phyloP scores from a whole-genome alignment of 2,329 filamentous ascomycete genomes.

The Ceratocystis smalleyi region DNA sequence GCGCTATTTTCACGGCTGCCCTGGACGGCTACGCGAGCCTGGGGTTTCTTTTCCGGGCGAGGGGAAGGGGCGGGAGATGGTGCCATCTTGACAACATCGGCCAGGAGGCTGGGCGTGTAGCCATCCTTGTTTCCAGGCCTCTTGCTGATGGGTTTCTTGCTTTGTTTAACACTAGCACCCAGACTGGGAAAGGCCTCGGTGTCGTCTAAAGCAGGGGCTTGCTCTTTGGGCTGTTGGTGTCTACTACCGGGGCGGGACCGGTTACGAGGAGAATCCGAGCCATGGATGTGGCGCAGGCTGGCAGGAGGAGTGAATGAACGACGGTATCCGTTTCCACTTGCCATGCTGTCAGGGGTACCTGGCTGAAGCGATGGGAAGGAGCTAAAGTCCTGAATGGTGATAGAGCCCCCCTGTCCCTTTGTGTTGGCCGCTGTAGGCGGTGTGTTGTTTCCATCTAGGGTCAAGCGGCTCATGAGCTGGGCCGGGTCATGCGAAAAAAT shows the following conservation, averaged over 20 bases:
- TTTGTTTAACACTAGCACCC: constrained; percentile 56
- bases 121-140: constrained; percentile 69
- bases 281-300: constrained; percentile 49
- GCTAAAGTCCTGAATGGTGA: constrained; percentile 71
- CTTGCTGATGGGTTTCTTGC: constrained; percentile 88
- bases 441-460: constrained; percentile 48
- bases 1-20: constrained; percentile 60
- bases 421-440: constrained; percentile 34
- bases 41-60: constrained; percentile 41
- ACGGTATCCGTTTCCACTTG: constrained; percentile 31
- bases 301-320: constrained; percentile 49
- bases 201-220: constrained; percentile 68
- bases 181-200: constrained; percentile 89
- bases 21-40: constrained; percentile 45
- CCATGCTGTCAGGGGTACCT: constrained; percentile 42
- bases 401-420: constrained; percentile 41
- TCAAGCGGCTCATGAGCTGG: constrained; percentile 66
- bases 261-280: constrained; percentile 48
- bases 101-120: constrained; percentile 58
- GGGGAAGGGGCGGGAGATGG: constrained; percentile 60
- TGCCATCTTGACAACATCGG: constrained; percentile 90
- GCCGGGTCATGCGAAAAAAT: constrained; percentile 95
- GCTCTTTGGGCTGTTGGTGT: constrained; percentile 39
- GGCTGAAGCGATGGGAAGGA: constrained; percentile 66
- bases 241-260: constrained; percentile 76